Base-by-base conservation (phyloP, 2,329 filamentous ascomycete genomes). In the Paecilomyces fulvus region DNA sequence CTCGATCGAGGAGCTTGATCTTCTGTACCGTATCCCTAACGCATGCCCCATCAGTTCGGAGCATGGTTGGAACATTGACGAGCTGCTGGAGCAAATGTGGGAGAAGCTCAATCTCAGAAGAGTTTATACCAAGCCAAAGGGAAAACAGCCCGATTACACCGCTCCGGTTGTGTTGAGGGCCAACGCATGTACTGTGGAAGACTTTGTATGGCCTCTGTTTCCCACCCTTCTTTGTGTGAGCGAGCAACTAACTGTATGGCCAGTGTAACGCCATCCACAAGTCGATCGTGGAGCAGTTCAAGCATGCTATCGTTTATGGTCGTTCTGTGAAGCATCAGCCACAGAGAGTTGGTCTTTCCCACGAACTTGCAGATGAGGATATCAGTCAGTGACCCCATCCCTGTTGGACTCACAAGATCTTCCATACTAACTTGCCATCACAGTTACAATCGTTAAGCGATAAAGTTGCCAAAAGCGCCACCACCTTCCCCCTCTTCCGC, bases 261-360 rank as follows among this genome's bases (percentile, higher is more conserved):
- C 69, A 96, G 91, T 99, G 94, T 77, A 96, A 96, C 77, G 83
- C 90, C 63, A 99, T 99, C 71, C 94, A 99, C 77, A 90, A 94
- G 72, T 95, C 85, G 56, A 97, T 99, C 70, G 82, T 94, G 56
- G 94, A 99, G 66, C 87, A 96, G 65, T 99, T 99, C 81, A 95
- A 92, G 76, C 84, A 87, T 59, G 94, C 94, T 55, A 87, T 99
- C 70, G 94, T 99, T 48, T 99, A 97, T 74, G 94, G 94, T 64
- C 94, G 92, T 73, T 96, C 92, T 56, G 92, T 97, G 64, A 97
- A 97, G 81, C 94, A 99, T 78, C 94, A 97, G 77, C 94, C 94
- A 62, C 94, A 99, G 77, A 85, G 92, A 68, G 94, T 97, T 60
- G 94, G 94, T 52, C 81, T 99, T 62, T 79, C 83, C 54, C 94